phyloP scores from a whole-genome alignment of 2,329 filamentous ascomycete genomes.

The Lachnellula occidentalis region DNA sequence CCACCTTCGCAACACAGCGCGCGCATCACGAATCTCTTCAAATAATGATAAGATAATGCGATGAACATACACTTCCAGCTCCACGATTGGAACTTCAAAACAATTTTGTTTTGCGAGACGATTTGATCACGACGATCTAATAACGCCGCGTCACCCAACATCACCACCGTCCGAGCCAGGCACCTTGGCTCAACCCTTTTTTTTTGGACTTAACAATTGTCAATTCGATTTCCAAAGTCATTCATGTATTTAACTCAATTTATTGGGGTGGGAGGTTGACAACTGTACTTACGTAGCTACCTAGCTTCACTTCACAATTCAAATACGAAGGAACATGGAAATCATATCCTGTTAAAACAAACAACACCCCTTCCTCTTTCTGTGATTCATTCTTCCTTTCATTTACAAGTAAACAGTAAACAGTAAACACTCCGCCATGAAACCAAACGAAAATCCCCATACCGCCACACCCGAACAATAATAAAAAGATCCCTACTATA shows the following conservation, averaged over 20 bases:
- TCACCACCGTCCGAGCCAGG: neutral
- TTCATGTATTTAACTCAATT: neutral
- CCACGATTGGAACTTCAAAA: neutral
- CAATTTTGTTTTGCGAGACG: neutral
- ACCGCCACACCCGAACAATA: too few relatives aligned
- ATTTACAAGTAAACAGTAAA: too few relatives aligned
- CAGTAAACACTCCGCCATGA: too few relatives aligned
- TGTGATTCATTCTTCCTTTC: neutral
- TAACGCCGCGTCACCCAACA: neutral
- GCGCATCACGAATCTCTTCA: neutral
- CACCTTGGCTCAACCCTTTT: neutral
- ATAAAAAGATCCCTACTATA: too few relatives aligned
- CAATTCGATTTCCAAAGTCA: neutral
- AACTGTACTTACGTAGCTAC: neutral
- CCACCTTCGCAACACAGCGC: neutral
- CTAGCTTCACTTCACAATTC: neutral
- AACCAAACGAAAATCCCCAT: too few relatives aligned
- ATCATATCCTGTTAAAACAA: neutral
- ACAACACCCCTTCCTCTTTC: neutral
- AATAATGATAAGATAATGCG: neutral
- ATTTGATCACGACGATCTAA: neutral
- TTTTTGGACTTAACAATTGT: neutral
- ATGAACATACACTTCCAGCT: too few relatives aligned
- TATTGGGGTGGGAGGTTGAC: neutral
- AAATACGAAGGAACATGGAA: neutral